These are phyloP conservation scores for Tricholoma hemisulphureum DNA, from an alignment of 768 basidiomycete genomes.

Conservation along the genomic window DNA sequence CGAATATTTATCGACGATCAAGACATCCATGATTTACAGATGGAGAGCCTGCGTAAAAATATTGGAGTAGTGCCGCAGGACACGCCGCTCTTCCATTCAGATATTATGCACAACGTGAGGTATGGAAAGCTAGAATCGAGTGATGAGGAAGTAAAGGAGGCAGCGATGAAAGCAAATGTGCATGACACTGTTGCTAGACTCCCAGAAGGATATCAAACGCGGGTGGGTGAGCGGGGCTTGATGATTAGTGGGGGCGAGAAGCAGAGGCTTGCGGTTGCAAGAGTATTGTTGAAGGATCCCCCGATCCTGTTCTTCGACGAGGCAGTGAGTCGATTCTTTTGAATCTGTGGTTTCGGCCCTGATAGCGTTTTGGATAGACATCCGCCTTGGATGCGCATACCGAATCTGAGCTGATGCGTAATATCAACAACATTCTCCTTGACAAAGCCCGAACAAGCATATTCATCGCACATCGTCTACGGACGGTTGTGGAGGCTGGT, in stretches of 20 bases:
- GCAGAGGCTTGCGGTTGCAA: conserved; percentile 91
- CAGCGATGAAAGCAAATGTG: conserved; percentile 83
- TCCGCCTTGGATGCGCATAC: conserved; percentile 95
- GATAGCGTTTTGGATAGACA: conserved; percentile 52
- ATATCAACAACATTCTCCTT: conserved; percentile 77
- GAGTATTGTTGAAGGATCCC: conserved; percentile 91
- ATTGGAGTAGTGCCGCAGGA: conserved; percentile 98
- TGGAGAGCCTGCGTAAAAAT: conserved; percentile 66
- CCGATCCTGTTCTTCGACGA: conserved; percentile 98
- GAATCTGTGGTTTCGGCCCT: conserved; percentile 4
- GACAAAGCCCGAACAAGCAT: conserved; percentile 86
- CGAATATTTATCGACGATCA: conserved; percentile 87
- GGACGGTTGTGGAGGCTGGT: conserved; percentile 91
- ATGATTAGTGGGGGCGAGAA: conserved; percentile 99
- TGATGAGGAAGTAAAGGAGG: conserved; percentile 86
- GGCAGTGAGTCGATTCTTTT: conserved; percentile 67
- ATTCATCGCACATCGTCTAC: conserved; percentile 92
- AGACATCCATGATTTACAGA: conserved; percentile 69
- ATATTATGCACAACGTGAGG: conserved; percentile 92
- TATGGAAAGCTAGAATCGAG: conserved; percentile 87
- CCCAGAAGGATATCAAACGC: conserved; percentile 85
- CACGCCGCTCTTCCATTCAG: conserved; percentile 94
- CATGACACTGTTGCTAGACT: conserved; percentile 75
- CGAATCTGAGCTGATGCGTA: conserved; percentile 92
- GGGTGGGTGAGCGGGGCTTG: conserved; percentile 92